phyloP scores from a whole-genome alignment of 768 basidiomycete genomes.

The Lentinula boryana region DNA sequence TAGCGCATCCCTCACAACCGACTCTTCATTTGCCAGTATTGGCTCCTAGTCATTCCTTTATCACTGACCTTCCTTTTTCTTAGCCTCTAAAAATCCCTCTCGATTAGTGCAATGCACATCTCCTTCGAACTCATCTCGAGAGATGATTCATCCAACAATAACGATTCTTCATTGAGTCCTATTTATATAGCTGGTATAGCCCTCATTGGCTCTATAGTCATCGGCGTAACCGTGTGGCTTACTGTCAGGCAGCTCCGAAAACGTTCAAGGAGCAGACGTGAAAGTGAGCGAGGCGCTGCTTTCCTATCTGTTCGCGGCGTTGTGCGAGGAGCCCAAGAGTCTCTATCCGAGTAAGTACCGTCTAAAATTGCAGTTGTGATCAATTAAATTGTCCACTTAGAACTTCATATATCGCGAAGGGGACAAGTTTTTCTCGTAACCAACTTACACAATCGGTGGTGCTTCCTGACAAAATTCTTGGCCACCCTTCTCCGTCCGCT shows the following conservation, averaged over 20 bases:
- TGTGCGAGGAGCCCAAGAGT: conserved; percentile 27
- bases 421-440: conserved; percentile 30
- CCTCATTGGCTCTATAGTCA: conserved; percentile 33
- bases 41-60: background rate
- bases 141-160: background rate
- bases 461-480: conserved; percentile 46
- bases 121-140: background rate
- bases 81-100: background rate
- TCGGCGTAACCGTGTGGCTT: conserved; percentile 38
- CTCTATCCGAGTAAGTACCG: conserved; percentile 15
- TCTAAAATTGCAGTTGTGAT: background rate
- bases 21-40: background rate
- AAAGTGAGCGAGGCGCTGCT: conserved; percentile 31
- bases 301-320: conserved; percentile 46
- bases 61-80: background rate
- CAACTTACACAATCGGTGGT: conserved; percentile 40
- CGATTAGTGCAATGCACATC: background rate
- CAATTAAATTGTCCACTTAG: background rate
- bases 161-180: conserved; percentile 11
- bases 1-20: background rate
- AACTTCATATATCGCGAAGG: conserved; percentile 1
- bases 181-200: conserved; percentile 47
- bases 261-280: conserved; percentile 27
- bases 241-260: conserved; percentile 34
- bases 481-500: conserved; percentile 22